A percentile compares a stretch with the other conserved stretches of the same genome.
Evolutionary conservation across 2,329 filamentous ascomycete genomes (phyloP).

Genomic region (Biscogniauxia mediterranea): DNA sequence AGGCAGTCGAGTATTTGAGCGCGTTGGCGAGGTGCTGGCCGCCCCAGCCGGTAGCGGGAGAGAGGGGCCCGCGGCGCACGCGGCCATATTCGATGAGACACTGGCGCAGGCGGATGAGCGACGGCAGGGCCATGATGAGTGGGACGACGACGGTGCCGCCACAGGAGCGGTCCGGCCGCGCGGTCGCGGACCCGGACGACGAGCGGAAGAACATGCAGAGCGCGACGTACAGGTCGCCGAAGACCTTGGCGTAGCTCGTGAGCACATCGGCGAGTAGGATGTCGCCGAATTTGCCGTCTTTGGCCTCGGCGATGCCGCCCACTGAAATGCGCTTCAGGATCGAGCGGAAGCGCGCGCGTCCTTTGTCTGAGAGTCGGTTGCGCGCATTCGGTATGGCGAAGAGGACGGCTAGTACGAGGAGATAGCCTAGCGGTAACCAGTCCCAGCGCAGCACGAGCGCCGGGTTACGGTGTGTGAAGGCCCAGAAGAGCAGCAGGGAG

Average conservation of each 20-base stretch:
- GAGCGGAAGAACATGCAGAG: slow-evolving; percentile 85
- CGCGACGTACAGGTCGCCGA: slow-evolving; percentile 85
- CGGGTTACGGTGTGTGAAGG: slow-evolving; percentile 68
- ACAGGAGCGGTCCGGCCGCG: slow-evolving; percentile 76
- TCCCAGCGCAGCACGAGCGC: slow-evolving; percentile 74
- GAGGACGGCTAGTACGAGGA: slow-evolving; percentile 67
- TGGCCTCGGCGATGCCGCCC: slow-evolving; percentile 80
- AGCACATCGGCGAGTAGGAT: slow-evolving; percentile 90
- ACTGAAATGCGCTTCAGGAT: slow-evolving; percentile 77
- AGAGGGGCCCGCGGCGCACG: slow-evolving; percentile 57
- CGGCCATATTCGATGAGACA: slow-evolving; percentile 86
- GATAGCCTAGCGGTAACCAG: slow-evolving; percentile 82
- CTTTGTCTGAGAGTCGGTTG: slow-evolving; percentile 63
- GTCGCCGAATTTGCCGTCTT: slow-evolving; percentile 93
- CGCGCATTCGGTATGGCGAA: slow-evolving; percentile 69
- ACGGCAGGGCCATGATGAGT: slow-evolving; percentile 79
- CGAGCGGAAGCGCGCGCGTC: slow-evolving; percentile 71
- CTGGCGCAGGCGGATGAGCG: slow-evolving; percentile 82
- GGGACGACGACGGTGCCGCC: slow-evolving; percentile 79
- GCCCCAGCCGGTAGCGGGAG: slow-evolving; percentile 65
- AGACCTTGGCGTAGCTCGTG: slow-evolving; percentile 90
- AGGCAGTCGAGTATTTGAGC: slow-evolving; percentile 88
- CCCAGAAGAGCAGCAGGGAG: slow-evolving; percentile 82
- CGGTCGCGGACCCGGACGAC: slow-evolving; percentile 67
- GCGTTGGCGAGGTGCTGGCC: slow-evolving; percentile 92